Conservation (phyloP, 345 rosid genomes). For the Acer saccharum region DNA sequence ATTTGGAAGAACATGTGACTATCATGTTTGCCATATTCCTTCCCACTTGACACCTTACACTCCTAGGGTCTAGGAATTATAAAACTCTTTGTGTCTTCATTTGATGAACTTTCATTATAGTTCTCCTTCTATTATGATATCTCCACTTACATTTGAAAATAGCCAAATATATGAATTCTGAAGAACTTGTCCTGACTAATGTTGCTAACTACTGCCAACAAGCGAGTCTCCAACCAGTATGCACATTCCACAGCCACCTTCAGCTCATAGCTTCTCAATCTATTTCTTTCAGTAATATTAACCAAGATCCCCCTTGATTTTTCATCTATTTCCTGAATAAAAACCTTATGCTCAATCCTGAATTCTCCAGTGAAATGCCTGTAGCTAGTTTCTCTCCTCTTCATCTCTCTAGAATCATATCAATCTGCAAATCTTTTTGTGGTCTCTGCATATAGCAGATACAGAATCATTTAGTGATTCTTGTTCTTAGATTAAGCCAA, state of each 20-base stretch:
- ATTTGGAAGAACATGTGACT: background rate
- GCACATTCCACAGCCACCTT: background rate
- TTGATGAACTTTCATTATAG: background rate
- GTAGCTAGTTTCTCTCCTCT: background rate
- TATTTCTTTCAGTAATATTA: background rate
- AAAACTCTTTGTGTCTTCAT: background rate
- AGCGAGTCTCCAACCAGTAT: background rate
- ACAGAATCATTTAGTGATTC: background rate
- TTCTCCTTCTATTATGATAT: background rate
- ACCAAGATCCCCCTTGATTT: no score
- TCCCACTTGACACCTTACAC: background rate
- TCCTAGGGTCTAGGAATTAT: background rate
- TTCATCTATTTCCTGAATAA: background rate
- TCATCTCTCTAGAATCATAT: background rate
- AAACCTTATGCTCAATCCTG: background rate
- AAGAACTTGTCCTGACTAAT: background rate
- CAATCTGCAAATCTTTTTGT: background rate
- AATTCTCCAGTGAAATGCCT: background rate
- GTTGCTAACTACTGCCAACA: background rate
- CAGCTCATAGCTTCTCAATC: background rate
- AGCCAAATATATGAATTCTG: background rate
- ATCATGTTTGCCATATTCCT: background rate
- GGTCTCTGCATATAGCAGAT: background rate
- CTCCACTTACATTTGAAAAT: background rate
- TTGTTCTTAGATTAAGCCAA: slow-evolving; percentile 15